phyloP scores from a whole-genome alignment of 1,284 basidiomycete genomes.

The Ustilago loliicola region DNA sequence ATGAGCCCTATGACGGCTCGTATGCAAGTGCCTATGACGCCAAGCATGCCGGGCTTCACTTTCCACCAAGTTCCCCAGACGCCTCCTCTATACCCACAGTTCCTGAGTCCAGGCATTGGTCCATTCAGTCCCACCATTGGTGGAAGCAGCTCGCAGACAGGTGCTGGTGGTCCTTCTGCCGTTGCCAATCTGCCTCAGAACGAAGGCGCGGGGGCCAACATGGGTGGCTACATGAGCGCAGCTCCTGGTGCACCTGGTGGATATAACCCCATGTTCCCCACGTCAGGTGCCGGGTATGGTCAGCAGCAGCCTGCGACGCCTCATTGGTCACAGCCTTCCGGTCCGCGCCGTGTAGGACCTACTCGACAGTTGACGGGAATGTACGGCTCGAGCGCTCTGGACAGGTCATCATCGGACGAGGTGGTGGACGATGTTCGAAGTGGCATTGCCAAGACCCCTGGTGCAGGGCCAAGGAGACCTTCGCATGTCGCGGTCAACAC shows the following conservation, averaged over 20 bases:
- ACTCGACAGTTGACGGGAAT: constrained; percentile 15
- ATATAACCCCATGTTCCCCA: constrained; percentile 55
- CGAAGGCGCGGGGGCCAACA: not conserved
- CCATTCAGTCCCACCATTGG: constrained; percentile 62
- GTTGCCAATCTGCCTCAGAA: constrained; percentile 7
- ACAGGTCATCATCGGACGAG: constrained; percentile 16
- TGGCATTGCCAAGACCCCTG: constrained; percentile 46
- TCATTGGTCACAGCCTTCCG: constrained; percentile 60
- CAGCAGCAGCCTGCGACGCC: constrained; percentile 54
- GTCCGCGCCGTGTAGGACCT: constrained; percentile 21
- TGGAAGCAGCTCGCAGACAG: constrained; percentile 51
- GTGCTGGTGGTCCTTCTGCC: constrained; percentile 7
- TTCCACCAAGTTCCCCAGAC: constrained; percentile 71
- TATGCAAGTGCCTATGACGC: constrained; percentile 69
- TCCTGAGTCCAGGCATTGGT: constrained; percentile 70
- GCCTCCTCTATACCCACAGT: constrained; percentile 70
- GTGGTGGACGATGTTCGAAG: constrained; percentile 16
- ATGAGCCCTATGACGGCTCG: constrained; percentile 44
- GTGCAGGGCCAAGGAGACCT: constrained; percentile 39
- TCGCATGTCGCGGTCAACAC: constrained; percentile 15
- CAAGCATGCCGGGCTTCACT: constrained; percentile 72
- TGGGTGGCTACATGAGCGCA: constrained; percentile 38
- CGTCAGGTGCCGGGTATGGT: not conserved
- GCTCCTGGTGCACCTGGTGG: constrained; percentile 45
- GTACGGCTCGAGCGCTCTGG: not conserved